These are phyloP conservation scores for Eucalyptus melliodora DNA, from an alignment of 345 rosid species.

Conservation along the genomic window DNA sequence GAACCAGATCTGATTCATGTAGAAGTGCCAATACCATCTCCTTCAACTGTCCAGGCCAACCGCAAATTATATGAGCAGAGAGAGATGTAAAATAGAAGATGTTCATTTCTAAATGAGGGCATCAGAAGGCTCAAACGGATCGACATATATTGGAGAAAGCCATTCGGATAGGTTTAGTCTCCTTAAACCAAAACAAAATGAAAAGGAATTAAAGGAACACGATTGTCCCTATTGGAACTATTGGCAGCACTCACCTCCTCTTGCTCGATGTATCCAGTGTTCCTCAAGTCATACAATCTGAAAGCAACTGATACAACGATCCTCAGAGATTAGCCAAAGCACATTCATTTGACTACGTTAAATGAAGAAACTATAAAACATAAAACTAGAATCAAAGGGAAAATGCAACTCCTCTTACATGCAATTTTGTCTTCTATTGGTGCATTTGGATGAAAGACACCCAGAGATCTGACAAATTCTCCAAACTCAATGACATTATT, in stretches of 20 bases:
- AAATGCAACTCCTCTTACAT: constrained; percentile 29
- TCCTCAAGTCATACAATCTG: constrained; percentile 68
- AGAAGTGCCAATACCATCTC: constrained; percentile 93
- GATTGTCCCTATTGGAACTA: not conserved
- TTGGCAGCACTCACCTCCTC: constrained; percentile 55
- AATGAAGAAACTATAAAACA: not conserved
- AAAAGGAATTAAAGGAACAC: not conserved
- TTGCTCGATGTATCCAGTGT: constrained; percentile 76
- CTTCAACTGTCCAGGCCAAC: constrained; percentile 35
- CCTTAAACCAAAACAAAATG: not conserved
- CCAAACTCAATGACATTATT: constrained; percentile 92
- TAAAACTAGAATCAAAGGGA: not conserved
- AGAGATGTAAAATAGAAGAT: not conserved
- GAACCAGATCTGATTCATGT: constrained; percentile 68
- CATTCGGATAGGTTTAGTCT: not conserved
- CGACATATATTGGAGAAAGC: not conserved
- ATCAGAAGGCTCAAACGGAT: not conserved
- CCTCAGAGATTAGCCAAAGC: not conserved
- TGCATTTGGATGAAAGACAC: constrained; percentile 77
- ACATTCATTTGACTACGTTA: not conserved
- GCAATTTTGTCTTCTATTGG: constrained; percentile 50
- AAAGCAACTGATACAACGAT: constrained; percentile 53
- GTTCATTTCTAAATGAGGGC: not conserved
- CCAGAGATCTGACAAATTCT: constrained; percentile 80
- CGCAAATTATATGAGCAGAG: not conserved